Percentiles rank a stretch among this genome's conserved stretches.
phyloP scores from a whole-genome alignment of 2,329 filamentous ascomycete species.

The Apiospora koreana region DNA sequence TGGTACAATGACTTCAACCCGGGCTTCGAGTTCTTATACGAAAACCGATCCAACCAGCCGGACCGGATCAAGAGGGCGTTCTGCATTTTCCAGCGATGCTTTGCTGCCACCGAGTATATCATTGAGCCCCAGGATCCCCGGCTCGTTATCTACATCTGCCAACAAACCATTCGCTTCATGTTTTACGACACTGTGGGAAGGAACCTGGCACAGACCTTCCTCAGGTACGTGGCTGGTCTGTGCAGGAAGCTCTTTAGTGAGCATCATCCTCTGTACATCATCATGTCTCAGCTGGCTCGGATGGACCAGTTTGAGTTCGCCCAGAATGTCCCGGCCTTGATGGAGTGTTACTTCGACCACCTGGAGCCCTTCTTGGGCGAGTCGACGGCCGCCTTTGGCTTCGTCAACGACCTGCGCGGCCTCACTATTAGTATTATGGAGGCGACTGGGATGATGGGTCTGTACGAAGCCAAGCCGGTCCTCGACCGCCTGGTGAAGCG shows the following conservation, averaged over 20 bases:
- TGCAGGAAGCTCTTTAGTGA: conserved; percentile 10
- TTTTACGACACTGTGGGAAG: conserved; percentile 13
- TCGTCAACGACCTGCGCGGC: conserved; percentile 12
- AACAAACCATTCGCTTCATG: conserved; percentile 16
- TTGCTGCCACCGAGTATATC: conserved; percentile 10
- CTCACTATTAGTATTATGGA: conserved; percentile 16
- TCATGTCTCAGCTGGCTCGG: conserved; percentile 3
- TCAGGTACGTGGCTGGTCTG: conserved; percentile 12
- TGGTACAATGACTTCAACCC: conserved; percentile 19
- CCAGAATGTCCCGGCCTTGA: neutral
- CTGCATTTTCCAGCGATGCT: conserved; percentile 10
- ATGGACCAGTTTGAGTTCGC: conserved; percentile 14
- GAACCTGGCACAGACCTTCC: conserved; percentile 10
- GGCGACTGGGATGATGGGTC: conserved; percentile 14
- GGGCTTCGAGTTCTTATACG: conserved; percentile 2
- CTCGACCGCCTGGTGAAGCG: neutral
- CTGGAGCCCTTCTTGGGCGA: conserved; percentile 13
- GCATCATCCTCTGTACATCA: conserved; percentile 8
- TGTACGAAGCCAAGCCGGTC: conserved; percentile 12
- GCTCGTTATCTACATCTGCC: conserved; percentile 14
- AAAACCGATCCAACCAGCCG: neutral
- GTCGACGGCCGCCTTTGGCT: neutral
- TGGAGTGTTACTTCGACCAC: conserved; percentile 18
- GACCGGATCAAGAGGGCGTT: conserved; percentile 12
- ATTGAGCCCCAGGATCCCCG: conserved; percentile 15